A percentile compares a stretch with the other conserved stretches of the same genome.
These are phyloP conservation scores for Phaeotremella skinneri DNA, from an alignment of 768 basidiomycete genomes.

Conservation along the genomic window DNA sequence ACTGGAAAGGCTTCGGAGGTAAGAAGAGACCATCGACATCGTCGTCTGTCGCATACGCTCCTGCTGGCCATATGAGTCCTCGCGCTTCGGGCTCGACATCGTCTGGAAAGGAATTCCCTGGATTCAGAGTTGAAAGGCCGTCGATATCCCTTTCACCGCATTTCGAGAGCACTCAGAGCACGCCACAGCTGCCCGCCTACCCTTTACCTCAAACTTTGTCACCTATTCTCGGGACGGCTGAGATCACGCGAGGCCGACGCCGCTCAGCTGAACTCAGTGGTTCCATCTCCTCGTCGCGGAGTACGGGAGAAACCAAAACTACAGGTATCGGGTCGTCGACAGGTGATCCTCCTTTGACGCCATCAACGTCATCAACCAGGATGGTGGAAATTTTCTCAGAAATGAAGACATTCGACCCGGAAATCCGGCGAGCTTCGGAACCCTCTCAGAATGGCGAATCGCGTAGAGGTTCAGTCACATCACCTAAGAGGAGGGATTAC, in stretches of 20 bases:
- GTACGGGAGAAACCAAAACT: not conserved
- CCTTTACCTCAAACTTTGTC: not conserved
- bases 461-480: not conserved
- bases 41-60: conserved; percentile 4
- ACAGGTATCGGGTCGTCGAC: not conserved
- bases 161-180: not conserved
- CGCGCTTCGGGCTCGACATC: conserved; percentile 6
- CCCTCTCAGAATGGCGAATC: not conserved
- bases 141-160: conserved; percentile 1
- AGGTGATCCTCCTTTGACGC: conserved; percentile 3
- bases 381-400: not conserved
- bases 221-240: not conserved
- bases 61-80: not conserved
- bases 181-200: not conserved
- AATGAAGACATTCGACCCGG: not conserved
- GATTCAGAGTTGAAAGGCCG: not conserved
- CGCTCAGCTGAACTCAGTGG: not conserved
- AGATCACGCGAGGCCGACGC: not conserved
- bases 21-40: conserved; percentile 18
- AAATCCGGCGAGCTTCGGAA: conserved; percentile 5
- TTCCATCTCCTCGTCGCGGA: not conserved
- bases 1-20: conserved; percentile 35
- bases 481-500: not conserved
- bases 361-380: conserved; percentile 14
- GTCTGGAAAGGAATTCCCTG: not conserved